A percentile compares a stretch with the other conserved stretches of the same genome.
phyloP scores from a whole-genome alignment of 225 moss, liverwort and hornwort species.

The Rhytidiadelphus loreus region DNA sequence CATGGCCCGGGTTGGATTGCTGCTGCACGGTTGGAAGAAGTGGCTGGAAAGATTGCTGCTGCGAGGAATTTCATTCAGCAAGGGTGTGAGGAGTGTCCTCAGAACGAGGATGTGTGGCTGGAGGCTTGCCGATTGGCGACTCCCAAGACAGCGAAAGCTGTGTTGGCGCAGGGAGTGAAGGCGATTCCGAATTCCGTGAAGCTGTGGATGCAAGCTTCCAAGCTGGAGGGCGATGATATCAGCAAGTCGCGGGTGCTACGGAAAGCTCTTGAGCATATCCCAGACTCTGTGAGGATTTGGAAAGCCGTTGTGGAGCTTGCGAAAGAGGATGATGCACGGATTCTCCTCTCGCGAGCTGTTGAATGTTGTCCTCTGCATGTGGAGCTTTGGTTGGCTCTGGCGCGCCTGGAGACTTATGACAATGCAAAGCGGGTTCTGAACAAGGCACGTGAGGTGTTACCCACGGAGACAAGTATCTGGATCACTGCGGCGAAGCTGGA shows the following conservation, averaged over 20 bases:
- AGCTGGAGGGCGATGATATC: conserved; percentile 68
- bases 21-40: conserved; percentile 85
- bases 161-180: conserved; percentile 85
- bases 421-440: conserved; percentile 84
- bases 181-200: conserved; percentile 91
- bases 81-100: conserved; percentile 90
- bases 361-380: conserved; percentile 93
- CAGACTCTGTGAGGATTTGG: conserved; percentile 93
- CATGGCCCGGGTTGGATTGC: conserved; percentile 95
- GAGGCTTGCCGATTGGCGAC: conserved; percentile 77
- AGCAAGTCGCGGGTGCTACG: conserved; percentile 81
- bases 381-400: conserved; percentile 91
- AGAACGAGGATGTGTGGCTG: conserved; percentile 88
- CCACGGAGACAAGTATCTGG: conserved; percentile 86
- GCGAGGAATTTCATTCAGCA: conserved; percentile 81
- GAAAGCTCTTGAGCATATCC: conserved; percentile 89
- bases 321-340: conserved; percentile 81
- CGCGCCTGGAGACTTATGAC: conserved; percentile 78
- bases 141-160: conserved; percentile 69
- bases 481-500: conserved; percentile 91
- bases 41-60: conserved; percentile 80
- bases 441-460: conserved; percentile 71
- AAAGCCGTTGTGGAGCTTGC: conserved; percentile 93
- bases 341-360: conserved; percentile 73
- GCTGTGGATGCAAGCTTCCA: conserved; percentile 93